These are phyloP conservation scores for Hansenula sp. DNA, from an alignment of 1,139 yeast species.

Conservation along the genomic window DNA sequence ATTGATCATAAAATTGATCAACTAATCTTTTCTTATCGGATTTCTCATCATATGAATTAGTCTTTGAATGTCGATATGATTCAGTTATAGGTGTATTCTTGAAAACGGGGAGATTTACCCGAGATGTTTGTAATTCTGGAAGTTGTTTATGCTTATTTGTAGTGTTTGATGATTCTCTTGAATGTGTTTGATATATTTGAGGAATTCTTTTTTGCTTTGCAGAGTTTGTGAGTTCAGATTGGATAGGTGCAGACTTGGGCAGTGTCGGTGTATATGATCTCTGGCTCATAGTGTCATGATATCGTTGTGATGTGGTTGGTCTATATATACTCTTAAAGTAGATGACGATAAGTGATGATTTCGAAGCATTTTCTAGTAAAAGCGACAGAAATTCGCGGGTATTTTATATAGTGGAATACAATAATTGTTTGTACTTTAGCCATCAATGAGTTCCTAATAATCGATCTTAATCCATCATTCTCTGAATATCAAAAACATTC, in stretches of 20 bases:
- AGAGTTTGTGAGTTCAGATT: constrained; percentile 5
- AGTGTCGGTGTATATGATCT: not conserved
- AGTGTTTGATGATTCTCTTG: not conserved
- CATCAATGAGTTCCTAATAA: too few relatives aligned
- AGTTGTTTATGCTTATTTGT: constrained; percentile 1
- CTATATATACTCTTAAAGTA: too few relatives aligned
- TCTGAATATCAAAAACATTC: too few relatives aligned
- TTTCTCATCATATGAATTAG: not conserved
- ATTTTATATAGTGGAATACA: too few relatives aligned
- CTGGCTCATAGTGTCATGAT: too few relatives aligned
- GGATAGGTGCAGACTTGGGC: constrained; percentile 11
- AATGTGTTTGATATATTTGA: not conserved
- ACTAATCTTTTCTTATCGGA: constrained; percentile 13
- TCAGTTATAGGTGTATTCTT: not conserved
- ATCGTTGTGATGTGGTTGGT: too few relatives aligned
- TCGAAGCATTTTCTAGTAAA: too few relatives aligned
- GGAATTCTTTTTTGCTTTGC: constrained; percentile 13
- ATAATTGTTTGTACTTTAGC: too few relatives aligned
- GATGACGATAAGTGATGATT: too few relatives aligned
- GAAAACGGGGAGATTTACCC: not conserved
- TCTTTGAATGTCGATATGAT: not conserved
- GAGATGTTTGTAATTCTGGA: constrained; percentile 1
- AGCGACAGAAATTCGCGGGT: too few relatives aligned
- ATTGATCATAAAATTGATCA: constrained; percentile 15
- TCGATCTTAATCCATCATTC: too few relatives aligned